These are phyloP conservation scores for Eucalyptus microcorys DNA, from an alignment of 345 rosid genomes.

Conservation along the genomic window DNA sequence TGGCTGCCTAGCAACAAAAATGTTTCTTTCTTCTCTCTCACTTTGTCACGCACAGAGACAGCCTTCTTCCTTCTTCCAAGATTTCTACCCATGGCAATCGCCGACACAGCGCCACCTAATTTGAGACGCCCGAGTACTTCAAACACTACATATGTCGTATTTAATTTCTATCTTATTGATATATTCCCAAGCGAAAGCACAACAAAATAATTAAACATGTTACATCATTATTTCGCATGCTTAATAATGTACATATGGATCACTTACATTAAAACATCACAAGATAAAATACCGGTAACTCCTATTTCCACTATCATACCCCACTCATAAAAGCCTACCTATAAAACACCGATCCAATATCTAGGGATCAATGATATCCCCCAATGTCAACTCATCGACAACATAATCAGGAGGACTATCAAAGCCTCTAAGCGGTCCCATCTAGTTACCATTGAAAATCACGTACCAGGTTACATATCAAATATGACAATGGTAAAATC, in stretches of 20 bases:
- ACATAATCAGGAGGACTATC: background rate
- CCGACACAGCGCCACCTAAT: background rate
- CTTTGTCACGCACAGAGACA: background rate
- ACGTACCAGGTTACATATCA: fast-evolving
- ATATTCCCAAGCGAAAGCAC: background rate
- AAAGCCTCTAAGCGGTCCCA: background rate
- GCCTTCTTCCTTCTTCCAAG: background rate
- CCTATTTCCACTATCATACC: background rate
- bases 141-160: background rate
- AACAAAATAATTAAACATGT: background rate
- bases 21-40: background rate
- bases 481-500: no score
- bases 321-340: background rate
- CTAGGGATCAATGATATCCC: background rate
- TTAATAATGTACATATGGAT: background rate
- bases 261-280: background rate
- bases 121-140: background rate
- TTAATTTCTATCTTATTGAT: background rate
- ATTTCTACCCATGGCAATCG: background rate
- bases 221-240: background rate
- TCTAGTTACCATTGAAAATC: no score
- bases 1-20: background rate
- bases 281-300: background rate
- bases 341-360: background rate
- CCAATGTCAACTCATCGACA: background rate